Conservation (phyloP, 108 stramenopile genomes). For the Discostella pseudostelligera region DNA sequence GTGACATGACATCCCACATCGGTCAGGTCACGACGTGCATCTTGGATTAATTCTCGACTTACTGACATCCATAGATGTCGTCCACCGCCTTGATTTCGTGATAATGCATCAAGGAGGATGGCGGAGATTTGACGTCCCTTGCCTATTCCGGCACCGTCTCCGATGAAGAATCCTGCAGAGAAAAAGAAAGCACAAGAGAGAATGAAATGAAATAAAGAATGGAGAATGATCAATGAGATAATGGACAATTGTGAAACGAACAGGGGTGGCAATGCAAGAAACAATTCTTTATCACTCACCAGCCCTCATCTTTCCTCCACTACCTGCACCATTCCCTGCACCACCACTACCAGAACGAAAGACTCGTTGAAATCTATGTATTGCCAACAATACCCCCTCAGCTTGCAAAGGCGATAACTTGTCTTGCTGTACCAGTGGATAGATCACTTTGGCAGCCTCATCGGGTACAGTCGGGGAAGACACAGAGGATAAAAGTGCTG, state of each 20-base stretch:
- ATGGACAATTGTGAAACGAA: too few relatives aligned
- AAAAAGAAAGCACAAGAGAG: neutral
- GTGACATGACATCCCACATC: slow-evolving; percentile 50
- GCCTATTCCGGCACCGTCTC: slow-evolving; percentile 88
- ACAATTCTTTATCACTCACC: slow-evolving; percentile 6
- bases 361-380: slow-evolving; percentile 45
- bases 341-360: slow-evolving; percentile 17
- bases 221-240: neutral
- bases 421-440: slow-evolving; percentile 23
- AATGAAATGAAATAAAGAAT: neutral
- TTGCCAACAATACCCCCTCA: slow-evolving; percentile 56
- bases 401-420: slow-evolving; percentile 59
- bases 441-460: slow-evolving; percentile 23
- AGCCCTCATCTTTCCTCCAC: slow-evolving; percentile 5
- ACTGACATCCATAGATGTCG: slow-evolving; percentile 69
- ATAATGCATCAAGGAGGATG: slow-evolving; percentile 44
- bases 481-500: slow-evolving; percentile 51
- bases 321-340: too few relatives aligned
- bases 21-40: slow-evolving; percentile 57
- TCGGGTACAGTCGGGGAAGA: slow-evolving; percentile 26
- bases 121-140: slow-evolving; percentile 76
- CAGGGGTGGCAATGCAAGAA: too few relatives aligned
- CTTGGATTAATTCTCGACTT: slow-evolving; percentile 52
- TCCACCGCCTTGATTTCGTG: slow-evolving; percentile 39
- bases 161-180: slow-evolving; percentile 73